Percentiles rank a stretch among this genome's conserved stretches.
phyloP scores from a whole-genome alignment of 164 flowering plant species.

The Litsea cubeba region DNA sequence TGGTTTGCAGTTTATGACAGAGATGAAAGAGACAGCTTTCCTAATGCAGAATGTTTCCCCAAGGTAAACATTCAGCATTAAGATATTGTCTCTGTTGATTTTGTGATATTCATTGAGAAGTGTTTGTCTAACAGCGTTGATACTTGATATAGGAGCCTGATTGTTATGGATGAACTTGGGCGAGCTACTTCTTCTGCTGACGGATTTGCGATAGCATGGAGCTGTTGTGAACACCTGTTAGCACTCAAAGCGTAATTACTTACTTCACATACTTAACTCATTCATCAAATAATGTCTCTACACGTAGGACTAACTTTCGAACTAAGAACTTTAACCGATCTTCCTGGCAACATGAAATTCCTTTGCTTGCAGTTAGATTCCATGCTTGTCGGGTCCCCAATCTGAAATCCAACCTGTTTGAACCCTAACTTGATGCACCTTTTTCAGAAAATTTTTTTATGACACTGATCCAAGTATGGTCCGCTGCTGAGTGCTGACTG shows the following conservation, averaged over 20 bases:
- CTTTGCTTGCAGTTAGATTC: too few relatives aligned
- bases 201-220: slow-evolving; percentile 98
- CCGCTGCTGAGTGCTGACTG: too few relatives aligned
- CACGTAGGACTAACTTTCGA: neutral
- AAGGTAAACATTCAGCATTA: slow-evolving; percentile 36
- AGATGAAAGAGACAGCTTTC: slow-evolving; percentile 98
- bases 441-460: too few relatives aligned
- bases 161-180: slow-evolving; percentile 97
- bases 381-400: too few relatives aligned
- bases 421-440: too few relatives aligned
- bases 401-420: too few relatives aligned
- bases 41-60: slow-evolving; percentile 84
- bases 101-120: neutral
- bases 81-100: neutral
- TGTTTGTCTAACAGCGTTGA: neutral
- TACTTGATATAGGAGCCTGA: slow-evolving; percentile 61
- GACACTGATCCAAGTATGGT: too few relatives aligned
- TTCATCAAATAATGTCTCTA: neutral
- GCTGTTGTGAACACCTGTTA: slow-evolving; percentile 93
- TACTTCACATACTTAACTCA: neutral
- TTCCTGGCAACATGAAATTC: too few relatives aligned
- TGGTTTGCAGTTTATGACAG: slow-evolving; percentile 89
- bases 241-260: slow-evolving; percentile 71
- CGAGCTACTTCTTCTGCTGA: slow-evolving; percentile 96
- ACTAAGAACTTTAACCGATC: too few relatives aligned